Percentiles rank a stretch among this genome's conserved stretches.
These are phyloP conservation scores for Plectosphaerella sp. DNA, from an alignment of 2,329 filamentous ascomycete genomes.

Conservation along the genomic window DNA sequence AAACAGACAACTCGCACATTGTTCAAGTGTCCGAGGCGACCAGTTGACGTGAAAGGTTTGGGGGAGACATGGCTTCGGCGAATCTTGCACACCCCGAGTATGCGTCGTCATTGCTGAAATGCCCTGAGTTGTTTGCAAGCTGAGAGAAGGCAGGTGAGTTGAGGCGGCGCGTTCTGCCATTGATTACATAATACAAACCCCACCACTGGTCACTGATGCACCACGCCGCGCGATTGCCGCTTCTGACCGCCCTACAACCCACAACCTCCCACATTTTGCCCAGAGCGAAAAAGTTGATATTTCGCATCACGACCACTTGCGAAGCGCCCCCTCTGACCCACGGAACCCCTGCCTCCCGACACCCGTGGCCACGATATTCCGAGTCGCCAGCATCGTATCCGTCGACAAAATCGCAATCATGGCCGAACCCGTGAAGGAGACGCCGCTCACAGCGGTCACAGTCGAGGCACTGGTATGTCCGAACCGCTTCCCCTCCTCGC, in stretches of 20 bases:
- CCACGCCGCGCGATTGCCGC: constrained; percentile 20
- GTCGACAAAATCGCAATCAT: constrained; percentile 35
- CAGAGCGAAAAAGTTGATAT: constrained; percentile 38
- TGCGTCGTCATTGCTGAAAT: too few relatives aligned
- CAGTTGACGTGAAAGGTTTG: too few relatives aligned
- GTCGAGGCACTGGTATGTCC: constrained; percentile 83
- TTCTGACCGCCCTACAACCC: constrained; percentile 31
- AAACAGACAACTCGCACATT: too few relatives aligned
- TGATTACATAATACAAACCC: background rate
- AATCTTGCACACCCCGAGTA: too few relatives aligned
- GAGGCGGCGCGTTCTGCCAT: too few relatives aligned
- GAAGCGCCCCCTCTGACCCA: constrained; percentile 7
- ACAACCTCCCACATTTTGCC: constrained; percentile 38
- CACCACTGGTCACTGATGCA: background rate
- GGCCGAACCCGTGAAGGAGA: constrained; percentile 59
- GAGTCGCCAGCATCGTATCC: constrained; percentile 11
- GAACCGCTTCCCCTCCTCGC: constrained; percentile 27
- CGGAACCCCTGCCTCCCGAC: constrained; percentile 18
- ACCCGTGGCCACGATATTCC: constrained; percentile 12
- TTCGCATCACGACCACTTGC: constrained; percentile 20
- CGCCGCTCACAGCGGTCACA: constrained; percentile 80
- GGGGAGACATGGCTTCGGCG: too few relatives aligned
- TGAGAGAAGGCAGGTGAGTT: too few relatives aligned
- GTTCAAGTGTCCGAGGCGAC: too few relatives aligned
- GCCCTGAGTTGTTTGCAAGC: too few relatives aligned